phyloP scores from a whole-genome alignment of 75 land plant genomes.

The Selaginella tamariscina region DNA sequence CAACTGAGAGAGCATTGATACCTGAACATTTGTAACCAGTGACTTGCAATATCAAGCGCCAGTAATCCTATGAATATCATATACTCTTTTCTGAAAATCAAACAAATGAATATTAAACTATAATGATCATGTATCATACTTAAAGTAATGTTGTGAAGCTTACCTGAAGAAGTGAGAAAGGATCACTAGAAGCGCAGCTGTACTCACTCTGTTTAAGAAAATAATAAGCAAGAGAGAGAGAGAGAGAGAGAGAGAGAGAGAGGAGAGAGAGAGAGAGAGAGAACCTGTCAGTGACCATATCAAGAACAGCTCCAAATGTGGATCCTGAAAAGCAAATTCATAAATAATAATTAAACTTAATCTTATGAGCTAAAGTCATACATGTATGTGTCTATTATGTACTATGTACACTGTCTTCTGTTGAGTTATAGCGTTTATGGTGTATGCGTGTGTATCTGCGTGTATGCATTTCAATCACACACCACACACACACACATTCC shows the following conservation, averaged over 20 bases:
- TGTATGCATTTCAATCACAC: too few relatives aligned
- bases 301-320: conserved; percentile 97
- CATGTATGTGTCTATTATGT: too few relatives aligned
- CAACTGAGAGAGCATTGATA: conserved; percentile 10
- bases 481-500: too few relatives aligned
- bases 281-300: conserved; percentile 98
- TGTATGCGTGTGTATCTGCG: neutral
- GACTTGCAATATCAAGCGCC: conserved; percentile 85
- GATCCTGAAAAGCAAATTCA: conserved; percentile 47
- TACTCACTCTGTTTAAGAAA: conserved; percentile 67
- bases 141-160: conserved; percentile 1
- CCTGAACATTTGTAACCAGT: conserved; percentile 99
- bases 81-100: neutral
- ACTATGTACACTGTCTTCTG: neutral
- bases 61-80: conserved; percentile 56
- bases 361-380: too few relatives aligned
- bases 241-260: neutral
- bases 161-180: conserved; percentile 83
- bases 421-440: neutral
- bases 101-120: neutral
- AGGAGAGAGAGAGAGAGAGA: neutral
- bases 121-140: neutral
- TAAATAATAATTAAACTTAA: neutral
- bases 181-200: conserved; percentile 81
- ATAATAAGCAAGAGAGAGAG: neutral